Evolutionary conservation across 2,329 filamentous ascomycete species (phyloP).

Genomic region (Hypoxylon sp.): DNA sequence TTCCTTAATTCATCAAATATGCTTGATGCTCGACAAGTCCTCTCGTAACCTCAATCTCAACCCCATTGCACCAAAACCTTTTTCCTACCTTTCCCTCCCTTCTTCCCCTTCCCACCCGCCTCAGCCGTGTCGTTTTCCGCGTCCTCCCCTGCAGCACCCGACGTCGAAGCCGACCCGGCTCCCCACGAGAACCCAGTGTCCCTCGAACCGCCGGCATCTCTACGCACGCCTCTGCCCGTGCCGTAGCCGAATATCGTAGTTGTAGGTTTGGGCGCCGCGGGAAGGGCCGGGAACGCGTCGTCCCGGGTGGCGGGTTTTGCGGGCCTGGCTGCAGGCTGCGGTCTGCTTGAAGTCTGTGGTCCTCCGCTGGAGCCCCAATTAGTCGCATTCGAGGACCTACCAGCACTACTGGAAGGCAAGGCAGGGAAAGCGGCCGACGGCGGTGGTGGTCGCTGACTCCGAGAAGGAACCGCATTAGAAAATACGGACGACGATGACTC

Average conservation of each 20-base stretch:
- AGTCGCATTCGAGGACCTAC: conserved; percentile 32
- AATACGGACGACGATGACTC: conserved; percentile 39
- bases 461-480: conserved; percentile 17
- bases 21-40: not conserved
- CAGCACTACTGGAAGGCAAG: conserved; percentile 41
- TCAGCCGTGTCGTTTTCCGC: conserved; percentile 44
- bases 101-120: conserved; percentile 63
- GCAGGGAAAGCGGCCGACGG: conserved; percentile 47
- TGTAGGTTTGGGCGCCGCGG: conserved; percentile 76
- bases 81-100: conserved; percentile 70
- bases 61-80: conserved; percentile 72
- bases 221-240: conserved; percentile 61
- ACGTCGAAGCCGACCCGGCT: conserved; percentile 39
- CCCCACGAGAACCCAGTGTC: conserved; percentile 68
- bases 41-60: conserved; percentile 51
- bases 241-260: conserved; percentile 74
- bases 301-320: conserved; percentile 50
- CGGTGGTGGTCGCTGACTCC: conserved; percentile 33
- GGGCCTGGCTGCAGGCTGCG: conserved; percentile 28
- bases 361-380: conserved; percentile 43
- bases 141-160: conserved; percentile 5
- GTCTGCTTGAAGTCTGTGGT: conserved; percentile 22
- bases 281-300: conserved; percentile 86
- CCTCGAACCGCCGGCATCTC: conserved; percentile 61
- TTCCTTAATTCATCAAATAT: no score